A percentile compares a stretch with the other conserved stretches of the same genome.
Conservation (phyloP, 169 alveolate genomes). For the Miamiensis avidus region DNA sequence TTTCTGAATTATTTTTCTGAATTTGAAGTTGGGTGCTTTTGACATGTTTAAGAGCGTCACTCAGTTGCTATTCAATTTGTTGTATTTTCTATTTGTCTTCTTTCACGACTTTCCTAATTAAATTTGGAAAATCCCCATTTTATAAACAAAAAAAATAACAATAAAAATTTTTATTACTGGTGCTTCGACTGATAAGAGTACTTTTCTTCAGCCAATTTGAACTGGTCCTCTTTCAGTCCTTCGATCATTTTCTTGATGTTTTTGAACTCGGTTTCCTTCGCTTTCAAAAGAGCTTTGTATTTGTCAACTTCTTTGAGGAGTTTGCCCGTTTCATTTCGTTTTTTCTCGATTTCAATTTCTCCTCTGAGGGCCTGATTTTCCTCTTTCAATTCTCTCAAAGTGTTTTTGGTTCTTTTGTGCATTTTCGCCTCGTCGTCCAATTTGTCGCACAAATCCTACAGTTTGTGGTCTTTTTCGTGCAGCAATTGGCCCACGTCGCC, state of each 20-base stretch:
- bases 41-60: neutral
- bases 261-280: slow-evolving; percentile 5
- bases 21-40: no score
- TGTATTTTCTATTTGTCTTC: neutral
- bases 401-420: slow-evolving; percentile 1
- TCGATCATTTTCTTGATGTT: neutral
- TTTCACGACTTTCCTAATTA: neutral
- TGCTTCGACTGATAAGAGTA: no score
- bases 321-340: slow-evolving; percentile 17
- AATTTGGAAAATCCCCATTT: no score
- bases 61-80: no score
- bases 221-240: slow-evolving; percentile 22
- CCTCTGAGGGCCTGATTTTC: neutral
- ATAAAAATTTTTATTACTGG: no score
- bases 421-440: slow-evolving; percentile 15
- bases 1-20: no score
- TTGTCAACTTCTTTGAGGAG: slow-evolving; percentile 11
- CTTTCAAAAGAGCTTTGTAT: slow-evolving; percentile 15
- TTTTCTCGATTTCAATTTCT: slow-evolving; percentile 13
- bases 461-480: slow-evolving; percentile 25
- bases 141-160: no score
- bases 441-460: slow-evolving; percentile 6
- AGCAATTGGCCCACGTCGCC: slow-evolving; percentile 20
- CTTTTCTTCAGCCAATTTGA: slow-evolving; percentile 24
- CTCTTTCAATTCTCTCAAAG: neutral